These are phyloP conservation scores for Candida loeiensis DNA, from an alignment of 805 yeast genomes.

Conservation along the genomic window DNA sequence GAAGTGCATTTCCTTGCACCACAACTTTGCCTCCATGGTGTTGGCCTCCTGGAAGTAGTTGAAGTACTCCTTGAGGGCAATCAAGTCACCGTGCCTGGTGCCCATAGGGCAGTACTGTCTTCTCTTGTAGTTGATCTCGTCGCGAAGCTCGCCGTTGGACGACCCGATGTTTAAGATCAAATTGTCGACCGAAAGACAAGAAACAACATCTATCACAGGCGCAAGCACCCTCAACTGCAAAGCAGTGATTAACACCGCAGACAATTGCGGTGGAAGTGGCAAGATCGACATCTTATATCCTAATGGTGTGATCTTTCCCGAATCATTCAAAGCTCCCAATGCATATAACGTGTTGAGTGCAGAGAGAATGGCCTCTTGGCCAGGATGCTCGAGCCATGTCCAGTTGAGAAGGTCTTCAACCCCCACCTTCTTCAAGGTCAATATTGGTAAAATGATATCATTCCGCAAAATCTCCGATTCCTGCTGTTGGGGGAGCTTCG, in stretches of 20 bases:
- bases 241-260: slow-evolving; percentile 79
- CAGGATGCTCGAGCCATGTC: slow-evolving; percentile 93
- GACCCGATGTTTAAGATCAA: slow-evolving; percentile 65
- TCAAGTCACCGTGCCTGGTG: slow-evolving; percentile 73
- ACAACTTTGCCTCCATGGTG: slow-evolving; percentile 56
- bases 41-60: slow-evolving; percentile 44
- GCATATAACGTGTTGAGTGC: slow-evolving; percentile 78
- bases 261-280: slow-evolving; percentile 89
- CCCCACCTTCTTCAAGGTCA: slow-evolving; percentile 79
- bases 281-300: slow-evolving; percentile 87
- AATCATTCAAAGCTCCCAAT: slow-evolving; percentile 72
- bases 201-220: slow-evolving; percentile 80
- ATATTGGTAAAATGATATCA: slow-evolving; percentile 78
- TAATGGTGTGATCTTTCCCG: slow-evolving; percentile 69
- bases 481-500: slow-evolving; percentile 64
- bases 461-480: slow-evolving; percentile 91
- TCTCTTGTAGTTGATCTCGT: slow-evolving; percentile 77
- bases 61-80: slow-evolving; percentile 75
- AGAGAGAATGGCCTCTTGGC: slow-evolving; percentile 66
- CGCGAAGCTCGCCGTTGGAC: slow-evolving; percentile 66
- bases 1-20: slow-evolving; percentile 81
- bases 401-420: slow-evolving; percentile 81
- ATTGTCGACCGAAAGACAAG: slow-evolving; percentile 92
- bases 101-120: slow-evolving; percentile 69
- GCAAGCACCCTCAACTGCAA: slow-evolving; percentile 52